Evolutionary conservation across 495 filamentous ascomycete genomes (phyloP).

Genomic region (Penicillium pancosmium): DNA sequence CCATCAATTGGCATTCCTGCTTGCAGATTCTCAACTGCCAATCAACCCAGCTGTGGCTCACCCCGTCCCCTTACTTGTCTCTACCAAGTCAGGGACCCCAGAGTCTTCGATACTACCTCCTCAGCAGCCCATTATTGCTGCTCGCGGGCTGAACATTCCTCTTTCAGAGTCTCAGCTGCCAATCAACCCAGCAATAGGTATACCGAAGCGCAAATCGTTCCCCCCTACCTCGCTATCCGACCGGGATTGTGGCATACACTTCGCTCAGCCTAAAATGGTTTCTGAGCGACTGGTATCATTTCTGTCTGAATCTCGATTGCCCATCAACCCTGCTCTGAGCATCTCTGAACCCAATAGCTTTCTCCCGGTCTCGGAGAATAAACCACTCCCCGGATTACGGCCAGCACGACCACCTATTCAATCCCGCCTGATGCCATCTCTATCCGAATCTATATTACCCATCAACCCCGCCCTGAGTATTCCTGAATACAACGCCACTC

Average conservation of each 20-base stretch:
- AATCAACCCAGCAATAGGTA: conserved; percentile 34
- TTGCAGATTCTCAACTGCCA: conserved; percentile 4
- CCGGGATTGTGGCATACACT: conserved; percentile 10
- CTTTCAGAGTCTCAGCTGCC: conserved; percentile 13
- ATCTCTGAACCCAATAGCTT: background rate
- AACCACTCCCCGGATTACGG: conserved; percentile 15
- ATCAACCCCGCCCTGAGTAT: conserved; percentile 38
- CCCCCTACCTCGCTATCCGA: background rate
- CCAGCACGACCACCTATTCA: conserved; percentile 7
- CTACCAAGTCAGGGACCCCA: background rate
- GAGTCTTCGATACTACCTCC: background rate
- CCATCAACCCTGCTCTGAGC: conserved; percentile 35
- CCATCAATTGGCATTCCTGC: background rate
- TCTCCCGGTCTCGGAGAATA: background rate
- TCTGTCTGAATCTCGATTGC: conserved; percentile 13
- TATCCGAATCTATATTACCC: conserved; percentile 37
- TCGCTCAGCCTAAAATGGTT: background rate
- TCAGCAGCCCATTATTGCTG: background rate
- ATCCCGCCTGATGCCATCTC: background rate
- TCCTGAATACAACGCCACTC: background rate
- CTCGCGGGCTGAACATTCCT: background rate
- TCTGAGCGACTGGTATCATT: conserved; percentile 4
- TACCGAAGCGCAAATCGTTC: conserved; percentile 4
- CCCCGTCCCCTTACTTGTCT: background rate
- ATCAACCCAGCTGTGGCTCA: conserved; percentile 10